phyloP scores from a whole-genome alignment of 2,329 filamentous ascomycete genomes.

The Elsinoe necatrix region DNA sequence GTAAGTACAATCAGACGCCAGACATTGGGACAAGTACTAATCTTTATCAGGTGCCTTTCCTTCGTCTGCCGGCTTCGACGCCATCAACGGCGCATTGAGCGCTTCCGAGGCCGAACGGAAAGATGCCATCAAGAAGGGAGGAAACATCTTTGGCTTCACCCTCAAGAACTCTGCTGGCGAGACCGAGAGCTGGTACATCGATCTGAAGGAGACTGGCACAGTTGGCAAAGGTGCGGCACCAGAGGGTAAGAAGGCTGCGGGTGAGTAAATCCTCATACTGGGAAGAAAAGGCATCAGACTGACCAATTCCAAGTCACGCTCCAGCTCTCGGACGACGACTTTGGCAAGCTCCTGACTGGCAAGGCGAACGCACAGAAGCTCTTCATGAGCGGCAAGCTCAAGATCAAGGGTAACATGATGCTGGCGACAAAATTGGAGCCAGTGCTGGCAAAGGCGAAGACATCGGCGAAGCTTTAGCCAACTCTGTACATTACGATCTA shows the following conservation, averaged over 20 bases:
- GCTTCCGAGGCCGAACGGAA: conserved; percentile 65
- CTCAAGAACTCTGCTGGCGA: conserved; percentile 80
- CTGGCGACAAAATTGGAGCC: conserved; percentile 96
- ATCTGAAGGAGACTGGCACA: conserved; percentile 81
- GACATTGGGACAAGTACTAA: background rate
- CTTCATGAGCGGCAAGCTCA: conserved; percentile 98
- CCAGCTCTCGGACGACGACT: conserved; percentile 74
- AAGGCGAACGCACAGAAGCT: conserved; percentile 90
- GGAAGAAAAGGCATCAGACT: background rate
- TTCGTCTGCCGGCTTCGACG: conserved; percentile 83
- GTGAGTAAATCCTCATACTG: conserved; percentile 42
- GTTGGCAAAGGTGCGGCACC: conserved; percentile 67
- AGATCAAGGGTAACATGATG: conserved; percentile 97
- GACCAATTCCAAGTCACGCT: conserved; percentile 60
- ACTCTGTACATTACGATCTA: conserved; percentile 6
- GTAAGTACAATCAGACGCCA: background rate
- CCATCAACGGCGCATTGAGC: conserved; percentile 65
- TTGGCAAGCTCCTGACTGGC: conserved; percentile 70
- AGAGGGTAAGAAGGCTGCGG: conserved; percentile 67
- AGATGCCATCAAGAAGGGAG: conserved; percentile 80
- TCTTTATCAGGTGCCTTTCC: conserved; percentile 50
- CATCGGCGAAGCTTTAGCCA: conserved; percentile 70
- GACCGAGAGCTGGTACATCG: conserved; percentile 84
- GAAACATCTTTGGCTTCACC: conserved; percentile 81
- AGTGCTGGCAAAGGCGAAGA: conserved; percentile 79